phyloP scores from a whole-genome alignment of 2,329 filamentous ascomycete species.

The Tympanopsis confertula region DNA sequence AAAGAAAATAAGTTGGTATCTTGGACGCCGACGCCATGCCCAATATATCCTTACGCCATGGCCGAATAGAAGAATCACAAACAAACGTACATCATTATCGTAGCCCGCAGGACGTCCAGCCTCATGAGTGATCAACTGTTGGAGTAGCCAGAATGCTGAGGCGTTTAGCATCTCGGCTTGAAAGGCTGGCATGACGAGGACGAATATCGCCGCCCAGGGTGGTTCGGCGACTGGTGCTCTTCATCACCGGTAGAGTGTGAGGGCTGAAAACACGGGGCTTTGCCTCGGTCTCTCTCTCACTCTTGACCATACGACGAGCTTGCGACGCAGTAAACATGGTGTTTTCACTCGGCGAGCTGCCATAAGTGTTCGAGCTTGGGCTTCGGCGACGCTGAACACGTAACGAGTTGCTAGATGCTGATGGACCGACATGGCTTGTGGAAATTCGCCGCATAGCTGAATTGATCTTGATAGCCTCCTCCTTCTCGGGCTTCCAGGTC shows the following conservation, averaged over 20 bases:
- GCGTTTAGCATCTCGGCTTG: background rate
- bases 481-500: background rate
- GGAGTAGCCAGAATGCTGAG: background rate
- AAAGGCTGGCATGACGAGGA: background rate
- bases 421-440: background rate
- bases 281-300: constrained; percentile 41
- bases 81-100: no score
- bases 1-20: no score
- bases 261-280: constrained; percentile 49
- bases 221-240: constrained; percentile 13
- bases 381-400: background rate
- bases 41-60: no score
- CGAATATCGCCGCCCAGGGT: background rate
- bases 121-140: background rate
- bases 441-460: background rate
- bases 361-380: background rate
- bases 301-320: constrained; percentile 54
- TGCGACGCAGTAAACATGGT: constrained; percentile 53
- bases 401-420: background rate
- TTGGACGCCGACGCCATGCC: no score
- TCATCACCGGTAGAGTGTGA: constrained; percentile 44
- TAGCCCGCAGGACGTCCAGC: no score
- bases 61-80: no score
- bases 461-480: background rate
- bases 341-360: constrained; percentile 43